A percentile compares a stretch with the other conserved stretches of the same genome.
Evolutionary conservation across 179 eudicot genomes (phyloP).

Genomic region (Monotropa hypopitys): DNA sequence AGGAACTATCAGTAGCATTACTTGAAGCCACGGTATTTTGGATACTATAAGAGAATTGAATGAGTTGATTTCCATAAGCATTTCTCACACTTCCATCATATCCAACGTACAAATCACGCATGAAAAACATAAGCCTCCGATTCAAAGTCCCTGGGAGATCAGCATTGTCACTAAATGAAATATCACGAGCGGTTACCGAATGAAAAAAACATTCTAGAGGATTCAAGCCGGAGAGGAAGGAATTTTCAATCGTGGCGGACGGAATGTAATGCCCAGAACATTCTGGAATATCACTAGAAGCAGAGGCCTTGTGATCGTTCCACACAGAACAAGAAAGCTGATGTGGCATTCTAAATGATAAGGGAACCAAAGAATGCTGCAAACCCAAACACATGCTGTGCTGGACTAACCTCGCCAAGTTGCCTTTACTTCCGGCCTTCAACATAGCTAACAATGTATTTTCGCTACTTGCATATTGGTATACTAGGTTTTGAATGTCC

Average conservation of each 20-base stretch:
- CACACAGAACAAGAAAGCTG: conserved; percentile 63
- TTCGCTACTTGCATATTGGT: conserved; percentile 31
- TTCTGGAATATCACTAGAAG: conserved; percentile 16
- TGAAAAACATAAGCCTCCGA: conserved; percentile 57
- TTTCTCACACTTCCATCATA: conserved; percentile 95
- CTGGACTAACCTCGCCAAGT: conserved; percentile 54
- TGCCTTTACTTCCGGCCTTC: conserved; percentile 89
- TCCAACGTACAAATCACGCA: conserved; percentile 63
- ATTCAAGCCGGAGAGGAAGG: conserved; percentile 68
- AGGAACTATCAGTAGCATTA: conserved; percentile 10
- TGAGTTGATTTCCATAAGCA: conserved; percentile 65
- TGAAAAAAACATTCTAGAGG: conserved; percentile 78
- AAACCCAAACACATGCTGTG: conserved; percentile 85
- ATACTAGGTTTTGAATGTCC: conserved; percentile 58
- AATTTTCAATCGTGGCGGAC: conserved; percentile 43
- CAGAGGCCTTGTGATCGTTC: conserved; percentile 41
- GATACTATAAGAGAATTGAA: conserved; percentile 50
- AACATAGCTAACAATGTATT: conserved; percentile 72
- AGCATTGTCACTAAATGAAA: conserved; percentile 88
- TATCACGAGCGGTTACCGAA: conserved; percentile 60
- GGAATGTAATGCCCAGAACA: conserved; percentile 41
- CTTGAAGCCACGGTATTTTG: conserved; percentile 9
- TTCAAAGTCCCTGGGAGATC: conserved; percentile 75
- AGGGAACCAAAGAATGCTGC: conserved; percentile 61
- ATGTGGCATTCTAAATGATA: conserved; percentile 59